phyloP scores from a whole-genome alignment of 169 alveolate species.

The Amoebophrya sp. region DNA sequence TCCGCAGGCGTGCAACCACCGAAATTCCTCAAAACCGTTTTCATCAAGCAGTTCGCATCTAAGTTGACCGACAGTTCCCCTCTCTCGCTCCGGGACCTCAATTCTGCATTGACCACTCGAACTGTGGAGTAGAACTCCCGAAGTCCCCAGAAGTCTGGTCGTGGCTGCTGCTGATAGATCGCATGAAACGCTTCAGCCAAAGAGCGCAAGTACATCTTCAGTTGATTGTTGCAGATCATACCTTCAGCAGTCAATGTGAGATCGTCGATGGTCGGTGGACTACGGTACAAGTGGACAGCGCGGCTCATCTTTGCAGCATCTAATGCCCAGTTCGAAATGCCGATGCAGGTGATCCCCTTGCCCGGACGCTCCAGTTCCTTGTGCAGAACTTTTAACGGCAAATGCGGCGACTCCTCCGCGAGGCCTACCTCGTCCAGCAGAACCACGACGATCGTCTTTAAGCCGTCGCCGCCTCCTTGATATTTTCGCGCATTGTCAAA shows the following conservation, averaged over 20 bases:
- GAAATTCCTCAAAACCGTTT: conserved; percentile 46
- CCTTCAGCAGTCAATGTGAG: conserved; percentile 45
- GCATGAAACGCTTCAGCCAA: conserved; percentile 38
- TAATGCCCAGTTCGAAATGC: conserved; percentile 48
- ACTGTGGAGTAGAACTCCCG: conserved; percentile 27
- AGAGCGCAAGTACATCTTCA: conserved; percentile 32
- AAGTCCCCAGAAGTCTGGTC: not conserved
- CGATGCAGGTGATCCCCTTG: conserved; percentile 43
- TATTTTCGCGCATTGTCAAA: conserved; percentile 40
- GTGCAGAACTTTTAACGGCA: conserved; percentile 37
- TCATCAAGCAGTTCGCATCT: conserved; percentile 41
- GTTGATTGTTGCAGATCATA: conserved; percentile 34
- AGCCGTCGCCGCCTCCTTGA: not conserved
- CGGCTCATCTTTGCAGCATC: conserved; percentile 32
- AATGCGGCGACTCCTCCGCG: conserved; percentile 48
- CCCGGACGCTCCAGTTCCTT: not conserved
- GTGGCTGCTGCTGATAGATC: conserved; percentile 36
- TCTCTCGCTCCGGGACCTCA: conserved; percentile 36
- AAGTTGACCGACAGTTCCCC: not conserved
- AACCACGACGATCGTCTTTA: not conserved
- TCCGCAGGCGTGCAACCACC: conserved; percentile 38
- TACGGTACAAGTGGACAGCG: conserved; percentile 11
- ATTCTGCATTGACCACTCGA: conserved; percentile 45
- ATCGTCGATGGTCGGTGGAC: conserved; percentile 47
- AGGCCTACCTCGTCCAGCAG: conserved; percentile 47